Evolutionary conservation across 257 asterid genomes (phyloP), one percentile per base, ranked within the genome.

Genomic region (Przewalskia tangutica): DNA sequence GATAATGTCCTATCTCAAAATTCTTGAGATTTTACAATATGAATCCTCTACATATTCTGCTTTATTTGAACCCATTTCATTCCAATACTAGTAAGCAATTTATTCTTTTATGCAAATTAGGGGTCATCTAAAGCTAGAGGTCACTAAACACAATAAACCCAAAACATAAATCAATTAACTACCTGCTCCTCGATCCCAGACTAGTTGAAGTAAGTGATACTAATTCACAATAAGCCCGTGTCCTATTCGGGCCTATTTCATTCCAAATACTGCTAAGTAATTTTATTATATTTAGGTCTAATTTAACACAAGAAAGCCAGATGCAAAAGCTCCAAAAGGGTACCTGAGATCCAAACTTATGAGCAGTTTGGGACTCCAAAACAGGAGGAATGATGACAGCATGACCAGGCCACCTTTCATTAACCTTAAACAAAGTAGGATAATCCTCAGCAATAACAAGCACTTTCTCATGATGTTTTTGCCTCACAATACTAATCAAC

Each of bases 311-410:
- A 17, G 14, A 27, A 1, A 27, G 1, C 32, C 71, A 78, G 18
- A 64, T 10, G 27, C 36, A 54, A 79, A 82, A 78, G 34, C 20
- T 42, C 58, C 8, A 6, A 6, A 85, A 55, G 40, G 1, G 8
- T 77, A 96, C 99, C 98, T 88, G 93, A 88, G 99, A 96, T 63
- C 99, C 99, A 86, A 96, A 96, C 91, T 96, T 96, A 87, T 96
- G 99, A 46, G 99, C 98, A 40, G 92, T 85, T 23, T 90, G 91
- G 40, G 93, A 86, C 78, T 93, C 95, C 85, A 95, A 76, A 16
- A 95, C 99, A 4, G 98, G 99, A 67, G 98, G 98, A 48, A 96
- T 87, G 77, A 94, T 81, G 51, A 96, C 98, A 27, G 98, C 98
- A 87, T 96, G 99, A 3, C 98, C 99, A 76, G 98, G 98, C 99